phyloP scores from a whole-genome alignment of 2,329 filamentous ascomycete species.

The Graphiopsis chlorocephala region DNA sequence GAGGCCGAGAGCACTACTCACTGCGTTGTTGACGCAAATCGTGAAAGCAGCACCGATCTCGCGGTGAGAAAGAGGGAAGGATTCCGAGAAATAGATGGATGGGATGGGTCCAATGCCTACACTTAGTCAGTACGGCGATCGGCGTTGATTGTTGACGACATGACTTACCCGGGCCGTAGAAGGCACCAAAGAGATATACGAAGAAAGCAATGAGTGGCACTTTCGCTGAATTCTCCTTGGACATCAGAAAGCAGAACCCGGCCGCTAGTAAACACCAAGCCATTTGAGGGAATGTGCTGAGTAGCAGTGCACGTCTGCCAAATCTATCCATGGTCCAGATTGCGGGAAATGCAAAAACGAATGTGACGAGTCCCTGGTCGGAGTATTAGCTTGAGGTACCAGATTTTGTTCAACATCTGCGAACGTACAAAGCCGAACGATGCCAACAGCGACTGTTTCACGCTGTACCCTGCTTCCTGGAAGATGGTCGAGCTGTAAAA shows the following conservation, averaged over 20 bases:
- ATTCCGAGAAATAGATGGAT: constrained; percentile 55
- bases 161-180: constrained; percentile 43
- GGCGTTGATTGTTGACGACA: constrained; percentile 17
- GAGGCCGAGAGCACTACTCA: constrained; percentile 58
- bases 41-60: constrained; percentile 53
- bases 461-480: constrained; percentile 33
- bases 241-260: constrained; percentile 36
- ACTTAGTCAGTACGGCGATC: constrained; percentile 27
- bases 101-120: constrained; percentile 35
- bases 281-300: constrained; percentile 47
- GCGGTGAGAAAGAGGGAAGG: constrained; percentile 66
- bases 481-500: constrained; percentile 38
- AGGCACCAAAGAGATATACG: constrained; percentile 49
- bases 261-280: constrained; percentile 48
- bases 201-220: constrained; percentile 35
- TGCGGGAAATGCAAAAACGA: constrained; percentile 58
- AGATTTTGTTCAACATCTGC: constrained; percentile 23
- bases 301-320: constrained; percentile 40
- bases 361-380: constrained; percentile 54
- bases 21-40: constrained; percentile 58
- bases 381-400: neutral
- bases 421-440: constrained; percentile 49
- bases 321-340: constrained; percentile 50
- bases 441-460: constrained; percentile 51
- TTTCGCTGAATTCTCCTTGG: constrained; percentile 28